Conservation (phyloP, 2,329 filamentous ascomycete species). For the Dothistroma septosporum region DNA sequence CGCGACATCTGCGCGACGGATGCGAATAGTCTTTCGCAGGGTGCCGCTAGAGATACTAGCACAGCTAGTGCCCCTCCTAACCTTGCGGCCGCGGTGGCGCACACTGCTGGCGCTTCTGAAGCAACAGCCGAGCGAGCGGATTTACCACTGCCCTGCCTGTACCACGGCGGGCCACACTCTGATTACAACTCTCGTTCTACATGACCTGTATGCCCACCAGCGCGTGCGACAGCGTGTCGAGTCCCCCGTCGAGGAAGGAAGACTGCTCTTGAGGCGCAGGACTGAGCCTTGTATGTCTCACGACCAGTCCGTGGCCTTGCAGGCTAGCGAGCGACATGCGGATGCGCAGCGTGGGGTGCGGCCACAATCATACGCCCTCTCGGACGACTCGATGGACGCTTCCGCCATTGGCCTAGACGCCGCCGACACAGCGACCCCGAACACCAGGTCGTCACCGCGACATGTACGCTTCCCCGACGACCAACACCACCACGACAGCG, state of each 20-base stretch:
- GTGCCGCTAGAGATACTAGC: not conserved
- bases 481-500: conserved; percentile 26
- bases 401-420: conserved; percentile 18
- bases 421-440: conserved; percentile 15
- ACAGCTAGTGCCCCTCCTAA: not conserved
- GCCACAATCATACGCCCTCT: conserved; percentile 17
- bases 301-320: conserved; percentile 17
- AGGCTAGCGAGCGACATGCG: conserved; percentile 21
- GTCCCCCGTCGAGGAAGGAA: not conserved
- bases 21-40: conserved; percentile 2
- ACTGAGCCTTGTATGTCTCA: conserved; percentile 20
- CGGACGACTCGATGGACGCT: conserved; percentile 25
- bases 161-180: not conserved
- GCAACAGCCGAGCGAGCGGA: conserved; percentile 4
- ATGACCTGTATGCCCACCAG: not conserved
- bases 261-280: not conserved
- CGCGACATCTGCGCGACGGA: not conserved
- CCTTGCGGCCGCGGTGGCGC: conserved; percentile 3
- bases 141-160: not conserved
- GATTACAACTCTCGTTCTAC: not conserved
- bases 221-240: conserved; percentile 11
- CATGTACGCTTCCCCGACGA: conserved; percentile 34
- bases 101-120: not conserved
- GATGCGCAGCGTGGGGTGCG: conserved; percentile 20
- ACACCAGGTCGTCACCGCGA: conserved; percentile 31